Evolutionary conservation across 768 basidiomycete species (phyloP).

Genomic region (Pulveroboletus sp.): DNA sequence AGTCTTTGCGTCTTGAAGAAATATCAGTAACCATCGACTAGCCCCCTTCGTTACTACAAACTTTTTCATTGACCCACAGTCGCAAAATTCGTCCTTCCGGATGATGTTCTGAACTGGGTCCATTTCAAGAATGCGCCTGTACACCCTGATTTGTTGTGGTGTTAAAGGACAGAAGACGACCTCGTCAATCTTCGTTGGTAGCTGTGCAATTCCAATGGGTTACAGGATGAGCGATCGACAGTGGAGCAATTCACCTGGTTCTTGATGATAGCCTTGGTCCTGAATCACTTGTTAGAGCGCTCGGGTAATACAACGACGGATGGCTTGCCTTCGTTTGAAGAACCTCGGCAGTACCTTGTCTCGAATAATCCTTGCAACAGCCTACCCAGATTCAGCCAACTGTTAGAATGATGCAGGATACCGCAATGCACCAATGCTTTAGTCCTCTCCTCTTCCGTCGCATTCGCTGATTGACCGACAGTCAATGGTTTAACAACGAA

Average conservation of each 20-base stretch:
- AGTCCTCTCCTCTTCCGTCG: conserved; percentile 57
- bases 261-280: conserved; percentile 75
- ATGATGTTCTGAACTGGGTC: conserved; percentile 67
- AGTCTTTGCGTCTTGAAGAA: conserved; percentile 52
- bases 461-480: conserved; percentile 59
- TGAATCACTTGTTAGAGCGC: conserved; percentile 9
- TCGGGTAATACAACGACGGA: neutral
- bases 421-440: conserved; percentile 42
- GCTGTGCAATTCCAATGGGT: conserved; percentile 35
- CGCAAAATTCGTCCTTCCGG: conserved; percentile 64
- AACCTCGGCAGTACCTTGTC: conserved; percentile 72
- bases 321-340: conserved; percentile 69
- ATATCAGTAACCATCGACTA: neutral
- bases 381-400: conserved; percentile 28
- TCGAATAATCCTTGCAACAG: conserved; percentile 56
- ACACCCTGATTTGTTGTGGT: conserved; percentile 60
- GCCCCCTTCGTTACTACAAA: conserved; percentile 28
- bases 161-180: conserved; percentile 94
- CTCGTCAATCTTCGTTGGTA: conserved; percentile 85
- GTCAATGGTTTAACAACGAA: conserved; percentile 66
- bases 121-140: conserved; percentile 64
- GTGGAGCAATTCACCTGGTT: conserved; percentile 44
- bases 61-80: conserved; percentile 61
- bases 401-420: neutral
- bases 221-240: neutral